Conservation (phyloP, 2,329 filamentous ascomycete species). For the Dichotomopilus funicola region DNA sequence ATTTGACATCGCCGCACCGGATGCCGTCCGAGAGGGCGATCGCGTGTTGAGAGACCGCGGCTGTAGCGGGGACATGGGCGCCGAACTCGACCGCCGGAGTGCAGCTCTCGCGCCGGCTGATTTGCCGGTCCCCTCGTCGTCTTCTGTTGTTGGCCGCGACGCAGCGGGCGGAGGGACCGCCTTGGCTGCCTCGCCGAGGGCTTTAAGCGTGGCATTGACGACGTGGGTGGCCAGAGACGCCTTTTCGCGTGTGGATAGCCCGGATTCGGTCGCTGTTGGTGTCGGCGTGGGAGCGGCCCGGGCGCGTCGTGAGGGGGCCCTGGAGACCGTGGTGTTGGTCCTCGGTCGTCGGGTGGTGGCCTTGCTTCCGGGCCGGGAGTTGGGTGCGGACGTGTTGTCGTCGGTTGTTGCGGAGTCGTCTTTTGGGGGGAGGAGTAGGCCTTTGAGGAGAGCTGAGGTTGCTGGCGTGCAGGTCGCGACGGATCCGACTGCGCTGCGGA, state of each 20-base stretch:
- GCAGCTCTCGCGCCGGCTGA: constrained; percentile 32
- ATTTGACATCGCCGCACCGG: constrained; percentile 30
- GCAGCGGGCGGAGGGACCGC: constrained; percentile 31
- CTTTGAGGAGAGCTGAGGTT: constrained; percentile 40
- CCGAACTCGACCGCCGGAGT: constrained; percentile 49
- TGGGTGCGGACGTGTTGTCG: constrained; percentile 8
- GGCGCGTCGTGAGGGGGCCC: constrained; percentile 24
- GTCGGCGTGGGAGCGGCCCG: constrained; percentile 26
- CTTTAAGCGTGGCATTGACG: constrained; percentile 64
- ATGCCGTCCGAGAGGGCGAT: constrained; percentile 39
- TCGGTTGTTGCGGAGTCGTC: constrained; percentile 15
- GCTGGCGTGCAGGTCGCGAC: constrained; percentile 42
- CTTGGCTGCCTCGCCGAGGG: constrained; percentile 61
- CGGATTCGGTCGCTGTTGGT: constrained; percentile 24
- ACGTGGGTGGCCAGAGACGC: constrained; percentile 65
- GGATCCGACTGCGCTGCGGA: constrained; percentile 41
- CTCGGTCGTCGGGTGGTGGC: constrained; percentile 26
- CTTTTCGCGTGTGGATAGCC: constrained; percentile 52
- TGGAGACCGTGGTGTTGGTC: constrained; percentile 19
- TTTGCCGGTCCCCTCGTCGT: constrained; percentile 31
- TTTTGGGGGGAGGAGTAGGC: constrained; percentile 36
- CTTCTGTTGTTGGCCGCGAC: constrained; percentile 31
- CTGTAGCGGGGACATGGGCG: constrained; percentile 55
- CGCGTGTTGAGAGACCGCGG: constrained; percentile 56
- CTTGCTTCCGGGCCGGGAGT: constrained; percentile 14